Evolutionary conservation across 805 yeast species (phyloP).

Genomic region (Wickerhamomyces queroliae): DNA sequence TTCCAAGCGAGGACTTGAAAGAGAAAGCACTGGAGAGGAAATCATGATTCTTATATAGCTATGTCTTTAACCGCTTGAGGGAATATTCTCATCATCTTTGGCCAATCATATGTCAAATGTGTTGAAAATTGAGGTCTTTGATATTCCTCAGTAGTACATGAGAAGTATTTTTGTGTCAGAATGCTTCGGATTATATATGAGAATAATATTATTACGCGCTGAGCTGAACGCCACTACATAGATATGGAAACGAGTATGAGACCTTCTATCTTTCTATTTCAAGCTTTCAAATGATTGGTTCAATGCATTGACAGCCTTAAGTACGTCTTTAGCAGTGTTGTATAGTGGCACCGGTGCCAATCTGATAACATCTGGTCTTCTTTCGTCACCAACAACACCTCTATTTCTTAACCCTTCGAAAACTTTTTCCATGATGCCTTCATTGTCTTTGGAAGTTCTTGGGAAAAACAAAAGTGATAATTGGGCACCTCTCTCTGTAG

Average conservation of each 20-base stretch:
- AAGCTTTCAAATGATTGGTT: conserved; percentile 33
- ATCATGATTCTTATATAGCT: too few species aligned
- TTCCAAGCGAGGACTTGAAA: too few species aligned
- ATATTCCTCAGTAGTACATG: too few species aligned
- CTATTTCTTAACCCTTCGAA: conserved; percentile 37
- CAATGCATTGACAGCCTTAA: conserved; percentile 36
- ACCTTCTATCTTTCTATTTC: neutral
- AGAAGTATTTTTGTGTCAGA: too few species aligned
- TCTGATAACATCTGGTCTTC: conserved; percentile 86
- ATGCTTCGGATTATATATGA: too few species aligned
- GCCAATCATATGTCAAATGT: too few species aligned
- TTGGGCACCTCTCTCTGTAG: conserved; percentile 71
- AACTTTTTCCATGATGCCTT: conserved; percentile 57
- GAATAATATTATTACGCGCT: too few species aligned
- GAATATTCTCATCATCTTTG: too few species aligned
- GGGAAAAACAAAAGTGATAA: conserved; percentile 67
- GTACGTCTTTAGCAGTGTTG: conserved; percentile 67
- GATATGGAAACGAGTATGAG: neutral
- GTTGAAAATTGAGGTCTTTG: too few species aligned
- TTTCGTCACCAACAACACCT: conserved; percentile 81
- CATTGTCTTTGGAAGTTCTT: conserved; percentile 26
- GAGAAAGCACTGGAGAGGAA: too few species aligned
- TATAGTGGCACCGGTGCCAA: conserved; percentile 85
- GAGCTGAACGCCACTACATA: too few species aligned
- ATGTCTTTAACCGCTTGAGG: too few species aligned